Percentiles rank a stretch among this genome's conserved stretches.
Conservation (phyloP, 108 stramenopile genomes). For the Nitzschia palea region DNA sequence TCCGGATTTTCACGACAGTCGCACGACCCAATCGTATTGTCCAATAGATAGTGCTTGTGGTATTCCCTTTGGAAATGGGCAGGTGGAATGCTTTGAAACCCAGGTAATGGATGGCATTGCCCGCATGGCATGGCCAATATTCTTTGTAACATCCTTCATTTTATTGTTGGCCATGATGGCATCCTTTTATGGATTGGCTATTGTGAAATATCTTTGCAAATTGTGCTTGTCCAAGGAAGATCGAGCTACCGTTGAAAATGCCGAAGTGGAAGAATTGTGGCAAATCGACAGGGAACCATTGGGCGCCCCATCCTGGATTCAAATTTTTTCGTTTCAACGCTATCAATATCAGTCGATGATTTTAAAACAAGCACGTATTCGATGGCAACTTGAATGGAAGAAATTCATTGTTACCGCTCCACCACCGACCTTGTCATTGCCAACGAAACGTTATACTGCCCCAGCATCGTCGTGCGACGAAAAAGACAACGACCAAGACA, state of each 20-base stretch:
- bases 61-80: not conserved
- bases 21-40: constrained; percentile 3
- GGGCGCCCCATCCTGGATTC: not conserved
- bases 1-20: not conserved
- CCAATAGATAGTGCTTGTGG: not conserved
- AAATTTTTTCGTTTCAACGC: not conserved
- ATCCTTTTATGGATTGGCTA: not conserved
- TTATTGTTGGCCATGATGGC: not conserved
- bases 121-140: not conserved
- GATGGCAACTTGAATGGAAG: not conserved
- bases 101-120: not conserved
- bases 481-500: too few species aligned
- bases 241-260: not conserved
- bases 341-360: not conserved
- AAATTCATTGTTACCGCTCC: too few species aligned
- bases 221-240: not conserved
- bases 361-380: not conserved
- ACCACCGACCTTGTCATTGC: too few species aligned
- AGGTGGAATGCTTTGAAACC: not conserved
- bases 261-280: not conserved
- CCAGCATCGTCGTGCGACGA: too few species aligned
- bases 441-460: too few species aligned
- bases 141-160: not conserved
- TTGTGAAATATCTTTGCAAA: not conserved
- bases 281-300: not conserved